These are phyloP conservation scores for Geranomyces michiganensis DNA, from an alignment of 192 early-diverging fungal genomes.

Conservation along the genomic window DNA sequence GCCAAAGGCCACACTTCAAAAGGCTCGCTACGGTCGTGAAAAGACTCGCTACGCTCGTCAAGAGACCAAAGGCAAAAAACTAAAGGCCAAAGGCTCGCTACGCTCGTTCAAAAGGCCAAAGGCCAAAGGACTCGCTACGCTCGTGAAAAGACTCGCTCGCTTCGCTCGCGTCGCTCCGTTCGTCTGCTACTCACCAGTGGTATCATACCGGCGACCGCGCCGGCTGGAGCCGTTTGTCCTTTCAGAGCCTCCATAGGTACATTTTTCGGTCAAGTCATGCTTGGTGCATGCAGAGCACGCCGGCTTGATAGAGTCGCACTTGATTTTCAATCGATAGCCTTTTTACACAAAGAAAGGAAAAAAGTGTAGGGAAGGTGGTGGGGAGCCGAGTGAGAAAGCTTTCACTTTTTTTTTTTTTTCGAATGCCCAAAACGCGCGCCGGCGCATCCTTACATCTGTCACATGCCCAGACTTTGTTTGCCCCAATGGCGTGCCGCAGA, in stretches of 20 bases:
- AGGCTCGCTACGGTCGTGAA: too few species aligned
- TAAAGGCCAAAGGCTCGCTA: too few species aligned
- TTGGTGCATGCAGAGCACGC: constrained; percentile 30
- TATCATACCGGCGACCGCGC: constrained; percentile 20
- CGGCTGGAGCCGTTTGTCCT: constrained; percentile 13
- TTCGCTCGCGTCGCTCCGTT: too few species aligned
- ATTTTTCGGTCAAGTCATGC: constrained; percentile 19
- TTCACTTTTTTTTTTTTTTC: background rate
- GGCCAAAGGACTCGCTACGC: too few species aligned
- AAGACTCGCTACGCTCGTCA: too few species aligned
- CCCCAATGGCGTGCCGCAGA: constrained; percentile 20
- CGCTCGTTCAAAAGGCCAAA: too few species aligned
- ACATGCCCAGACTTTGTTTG: constrained; percentile 36
- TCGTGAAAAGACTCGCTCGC: too few species aligned
- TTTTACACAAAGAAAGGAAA: background rate
- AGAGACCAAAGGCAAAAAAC: too few species aligned
- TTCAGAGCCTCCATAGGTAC: constrained; percentile 28
- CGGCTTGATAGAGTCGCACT: constrained; percentile 30
- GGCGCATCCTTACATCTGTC: constrained; percentile 26
- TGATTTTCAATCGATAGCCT: constrained; percentile 34
- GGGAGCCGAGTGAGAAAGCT: background rate
- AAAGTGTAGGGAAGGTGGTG: too few species aligned
- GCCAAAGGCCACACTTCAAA: too few species aligned
- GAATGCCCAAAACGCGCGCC: too few species aligned
- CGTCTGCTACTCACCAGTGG: constrained; percentile 8